These are phyloP conservation scores for Pezicula neosporulosa DNA, from an alignment of 2,329 filamentous ascomycete species.

Conservation along the genomic window DNA sequence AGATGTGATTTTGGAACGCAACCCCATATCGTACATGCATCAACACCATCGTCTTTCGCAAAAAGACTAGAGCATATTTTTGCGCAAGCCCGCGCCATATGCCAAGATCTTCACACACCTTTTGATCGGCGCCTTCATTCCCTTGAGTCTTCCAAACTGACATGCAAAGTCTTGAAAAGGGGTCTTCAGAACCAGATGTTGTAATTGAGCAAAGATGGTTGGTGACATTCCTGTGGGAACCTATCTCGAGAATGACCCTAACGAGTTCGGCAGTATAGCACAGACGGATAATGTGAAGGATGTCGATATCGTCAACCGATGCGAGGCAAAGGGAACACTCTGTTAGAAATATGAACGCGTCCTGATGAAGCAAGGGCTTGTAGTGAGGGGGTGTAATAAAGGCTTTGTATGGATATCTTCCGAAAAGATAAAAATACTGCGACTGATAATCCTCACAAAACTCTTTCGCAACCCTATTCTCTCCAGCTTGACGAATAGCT, in stretches of 20 bases:
- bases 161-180: not conserved
- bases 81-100: conserved; percentile 60
- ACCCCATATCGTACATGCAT: conserved; percentile 87
- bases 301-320: conserved; percentile 65
- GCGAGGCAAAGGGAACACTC: conserved; percentile 72
- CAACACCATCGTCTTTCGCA: conserved; percentile 80
- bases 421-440: conserved; percentile 74
- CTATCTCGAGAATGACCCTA: conserved; percentile 66
- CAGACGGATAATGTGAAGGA: conserved; percentile 75
- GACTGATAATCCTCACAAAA: conserved; percentile 65
- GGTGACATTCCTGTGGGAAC: conserved; percentile 38
- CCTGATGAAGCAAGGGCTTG: conserved; percentile 60
- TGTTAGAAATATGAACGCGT: conserved; percentile 77
- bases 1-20: conserved; percentile 72
- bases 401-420: conserved; percentile 8
- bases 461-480: conserved; percentile 62
- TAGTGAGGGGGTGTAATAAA: conserved; percentile 28
- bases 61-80: conserved; percentile 84
- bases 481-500: conserved; percentile 56
- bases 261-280: conserved; percentile 91
- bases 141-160: not conserved
- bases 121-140: not conserved
- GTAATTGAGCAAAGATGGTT: not conserved
- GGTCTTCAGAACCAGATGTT: not conserved
- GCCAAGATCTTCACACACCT: conserved; percentile 44